Conservation (phyloP, 495 filamentous ascomycete genomes). For the Xylaria venustula region DNA sequence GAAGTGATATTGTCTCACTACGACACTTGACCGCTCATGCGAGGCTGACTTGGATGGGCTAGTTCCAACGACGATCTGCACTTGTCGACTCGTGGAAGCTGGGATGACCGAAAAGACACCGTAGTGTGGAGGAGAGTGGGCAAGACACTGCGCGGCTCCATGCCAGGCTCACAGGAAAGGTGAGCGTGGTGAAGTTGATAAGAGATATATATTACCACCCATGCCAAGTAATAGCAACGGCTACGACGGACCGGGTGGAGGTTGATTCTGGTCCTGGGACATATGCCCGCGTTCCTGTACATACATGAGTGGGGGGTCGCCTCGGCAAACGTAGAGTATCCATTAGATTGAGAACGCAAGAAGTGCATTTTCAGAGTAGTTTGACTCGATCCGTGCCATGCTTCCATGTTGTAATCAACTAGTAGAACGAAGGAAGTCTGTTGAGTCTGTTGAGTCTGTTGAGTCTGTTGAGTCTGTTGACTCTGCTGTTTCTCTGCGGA, state of each 20-base stretch:
- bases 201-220: slow-evolving; percentile 15
- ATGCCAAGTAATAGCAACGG: slow-evolving; percentile 14
- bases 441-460: too few species aligned
- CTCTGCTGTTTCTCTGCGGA: too few species aligned
- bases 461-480: too few species aligned
- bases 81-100: background rate
- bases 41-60: slow-evolving; percentile 5
- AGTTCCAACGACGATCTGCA: background rate
- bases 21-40: background rate
- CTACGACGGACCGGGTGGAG: slow-evolving; percentile 16
- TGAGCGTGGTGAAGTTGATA: slow-evolving; percentile 8
- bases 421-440: too few species aligned
- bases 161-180: background rate
- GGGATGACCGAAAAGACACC: slow-evolving; percentile 8
- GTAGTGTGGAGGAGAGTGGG: slow-evolving; percentile 2
- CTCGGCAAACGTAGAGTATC: slow-evolving; percentile 7
- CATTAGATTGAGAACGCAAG: background rate
- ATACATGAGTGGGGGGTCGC: slow-evolving; percentile 12
- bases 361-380: too few species aligned
- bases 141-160: background rate
- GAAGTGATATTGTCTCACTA: background rate
- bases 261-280: slow-evolving; percentile 8
- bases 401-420: background rate
- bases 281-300: background rate
- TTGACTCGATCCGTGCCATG: too few species aligned